Evolutionary conservation across 306 rosid species (phyloP).

Genomic region (Dalbergia oliveri): DNA sequence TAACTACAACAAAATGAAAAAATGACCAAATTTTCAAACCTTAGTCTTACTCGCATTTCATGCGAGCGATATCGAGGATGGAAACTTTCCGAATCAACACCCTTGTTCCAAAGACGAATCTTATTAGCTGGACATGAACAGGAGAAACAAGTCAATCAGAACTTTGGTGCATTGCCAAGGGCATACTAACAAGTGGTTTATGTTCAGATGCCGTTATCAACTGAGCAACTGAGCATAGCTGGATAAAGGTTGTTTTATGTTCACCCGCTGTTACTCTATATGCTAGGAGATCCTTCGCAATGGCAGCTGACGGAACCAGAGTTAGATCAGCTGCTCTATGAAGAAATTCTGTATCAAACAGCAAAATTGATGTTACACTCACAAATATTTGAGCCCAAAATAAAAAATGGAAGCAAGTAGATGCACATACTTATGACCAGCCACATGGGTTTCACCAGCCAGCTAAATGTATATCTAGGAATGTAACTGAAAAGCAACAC

Average conservation of each 20-base stretch:
- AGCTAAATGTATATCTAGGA: conserved; percentile 98
- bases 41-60: conserved; percentile 86
- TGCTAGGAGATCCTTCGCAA: conserved; percentile 79
- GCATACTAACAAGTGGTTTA: not conserved
- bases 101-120: conserved; percentile 97
- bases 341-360: conserved; percentile 75
- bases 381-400: conserved; percentile 24
- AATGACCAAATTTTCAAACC: conserved; percentile 53
- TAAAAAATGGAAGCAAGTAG: conserved; percentile 29
- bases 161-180: conserved; percentile 7
- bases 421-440: conserved; percentile 78
- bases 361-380: conserved; percentile 34
- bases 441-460: conserved; percentile 99
- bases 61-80: conserved; percentile 79
- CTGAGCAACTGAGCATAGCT: conserved; percentile 15
- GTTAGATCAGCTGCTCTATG: conserved; percentile 98
- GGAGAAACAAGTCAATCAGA: conserved; percentile 30
- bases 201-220: conserved; percentile 13
- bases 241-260: conserved; percentile 28
- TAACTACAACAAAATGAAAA: conserved; percentile 23
- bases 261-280: conserved; percentile 89
- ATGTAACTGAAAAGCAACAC: conserved; percentile 70
- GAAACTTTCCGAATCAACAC: conserved; percentile 95
- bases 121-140: conserved; percentile 75
- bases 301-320: conserved; percentile 95